Evolutionary conservation across 805 yeast species (phyloP), one percentile per base, ranked within the genome.

Genomic region (Nakazawaea ernobii): DNA sequence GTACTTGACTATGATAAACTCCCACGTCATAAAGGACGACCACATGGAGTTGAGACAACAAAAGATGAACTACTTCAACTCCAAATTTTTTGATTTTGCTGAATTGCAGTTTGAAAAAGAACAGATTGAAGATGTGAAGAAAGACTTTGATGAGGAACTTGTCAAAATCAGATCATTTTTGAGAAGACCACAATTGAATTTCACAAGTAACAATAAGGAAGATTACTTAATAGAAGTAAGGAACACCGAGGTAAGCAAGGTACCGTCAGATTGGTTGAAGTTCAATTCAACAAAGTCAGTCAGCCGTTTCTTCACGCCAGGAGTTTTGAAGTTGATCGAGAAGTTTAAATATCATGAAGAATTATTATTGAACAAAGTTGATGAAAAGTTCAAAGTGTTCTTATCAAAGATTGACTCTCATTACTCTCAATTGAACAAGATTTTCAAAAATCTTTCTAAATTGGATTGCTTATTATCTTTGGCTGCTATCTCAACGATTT

Each of bases 261-360:
- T 91, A 1, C 98, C 98, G 0, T 55, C 67, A 2, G 80, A 78
- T 44, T 92, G 97, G 96, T 65, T 84, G 10, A 84, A 87, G 54
- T 76, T 86, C 27, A 84, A 78, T 55, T 84, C 84, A 8, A 76
- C 95, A 41, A 70, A 80, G 51, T 62, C 80, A 1, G 82, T 88
- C 1, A 77, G 89, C 2, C 67, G 98, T 49, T 91, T 79, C 61
- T 69, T 90, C 49, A 71, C 96, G 0, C 87, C 95, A 0, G 66
- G 62, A 29, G 73, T 82, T 1, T 54, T 69, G 2, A 64, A 67
- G 13, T 64, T 86, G 27, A 72, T 81, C 42, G 79, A 79, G 45
- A 61, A 69, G 35, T 60, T 83, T 33, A 82, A 80, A 50, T 82
- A 82, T 54, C 79, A 80, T 43, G 73, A 79, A 45, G 96, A 82